Evolutionary conservation across 805 yeast genomes (phyloP).

Genomic region (Ogataea pini): DNA sequence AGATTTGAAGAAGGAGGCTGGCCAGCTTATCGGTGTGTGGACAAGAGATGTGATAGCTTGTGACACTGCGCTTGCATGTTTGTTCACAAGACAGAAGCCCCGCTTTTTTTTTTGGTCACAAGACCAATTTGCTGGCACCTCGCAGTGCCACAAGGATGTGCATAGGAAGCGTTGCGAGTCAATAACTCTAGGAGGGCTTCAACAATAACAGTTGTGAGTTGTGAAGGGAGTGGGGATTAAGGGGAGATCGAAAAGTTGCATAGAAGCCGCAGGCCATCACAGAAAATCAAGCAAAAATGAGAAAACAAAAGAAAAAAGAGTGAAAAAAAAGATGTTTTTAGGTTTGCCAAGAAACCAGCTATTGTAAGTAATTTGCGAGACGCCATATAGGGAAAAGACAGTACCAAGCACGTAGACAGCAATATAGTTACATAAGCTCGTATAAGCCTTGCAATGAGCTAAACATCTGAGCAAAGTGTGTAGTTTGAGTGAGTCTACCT

Average conservation of each 20-base stretch:
- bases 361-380: no score
- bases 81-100: neutral
- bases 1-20: no score
- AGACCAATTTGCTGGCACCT: neutral
- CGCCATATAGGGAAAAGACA: no score
- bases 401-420: no score
- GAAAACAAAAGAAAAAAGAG: neutral
- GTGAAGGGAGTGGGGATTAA: neutral
- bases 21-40: neutral
- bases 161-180: neutral
- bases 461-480: no score
- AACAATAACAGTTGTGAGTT: neutral
- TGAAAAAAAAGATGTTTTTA: no score
- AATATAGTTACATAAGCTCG: no score
- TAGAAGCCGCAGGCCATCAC: neutral
- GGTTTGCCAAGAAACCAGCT: no score
- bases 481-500: no score
- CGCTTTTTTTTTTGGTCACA: neutral
- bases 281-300: neutral
- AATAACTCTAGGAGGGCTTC: neutral
- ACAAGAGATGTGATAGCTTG: neutral
- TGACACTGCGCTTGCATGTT: neutral
- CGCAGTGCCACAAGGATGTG: neutral
- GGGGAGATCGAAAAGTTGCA: neutral
- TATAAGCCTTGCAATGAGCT: no score